Conservation (phyloP, 2,329 filamentous ascomycete species). For the Pseudogymnoascus sp. region DNA sequence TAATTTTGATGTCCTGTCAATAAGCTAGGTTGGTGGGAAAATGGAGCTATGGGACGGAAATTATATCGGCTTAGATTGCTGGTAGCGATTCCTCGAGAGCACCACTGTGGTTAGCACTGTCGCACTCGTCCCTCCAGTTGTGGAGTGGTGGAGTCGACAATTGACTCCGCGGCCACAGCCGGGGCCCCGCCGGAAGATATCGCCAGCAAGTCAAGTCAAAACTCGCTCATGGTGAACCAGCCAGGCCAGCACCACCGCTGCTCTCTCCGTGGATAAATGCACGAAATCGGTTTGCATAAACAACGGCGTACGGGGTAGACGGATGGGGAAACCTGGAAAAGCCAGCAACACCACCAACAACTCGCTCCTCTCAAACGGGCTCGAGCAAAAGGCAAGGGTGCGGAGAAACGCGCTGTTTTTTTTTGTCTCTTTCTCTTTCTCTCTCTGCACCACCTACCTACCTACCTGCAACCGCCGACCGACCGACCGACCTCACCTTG, state of each 20-base stretch:
- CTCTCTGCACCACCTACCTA: neutral
- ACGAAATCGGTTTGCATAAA: neutral
- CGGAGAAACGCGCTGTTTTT: constrained; percentile 1
- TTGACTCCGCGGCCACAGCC: constrained; percentile 4
- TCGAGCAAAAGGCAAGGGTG: neutral
- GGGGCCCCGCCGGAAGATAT: constrained; percentile 4
- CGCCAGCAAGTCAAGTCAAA: neutral
- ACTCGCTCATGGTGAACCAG: neutral
- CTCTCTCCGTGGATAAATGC: neutral
- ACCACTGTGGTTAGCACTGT: neutral
- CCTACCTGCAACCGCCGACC: neutral
- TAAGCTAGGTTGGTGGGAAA: neutral
- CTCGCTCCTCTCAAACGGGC: neutral
- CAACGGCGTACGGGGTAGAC: neutral
- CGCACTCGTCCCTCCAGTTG: neutral
- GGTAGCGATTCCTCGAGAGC: neutral
- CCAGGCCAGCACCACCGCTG: neutral
- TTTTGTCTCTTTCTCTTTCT: neutral
- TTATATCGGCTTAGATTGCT: neutral
- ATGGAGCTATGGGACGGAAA: neutral
- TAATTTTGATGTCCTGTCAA: neutral
- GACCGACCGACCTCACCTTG: neutral
- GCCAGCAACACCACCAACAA: neutral
- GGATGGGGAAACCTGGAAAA: constrained; percentile 4
- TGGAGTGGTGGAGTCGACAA: constrained; percentile 2